Evolutionary conservation across 1,284 basidiomycete species (phyloP).

Genomic region (Rhodotorula sp.): DNA sequence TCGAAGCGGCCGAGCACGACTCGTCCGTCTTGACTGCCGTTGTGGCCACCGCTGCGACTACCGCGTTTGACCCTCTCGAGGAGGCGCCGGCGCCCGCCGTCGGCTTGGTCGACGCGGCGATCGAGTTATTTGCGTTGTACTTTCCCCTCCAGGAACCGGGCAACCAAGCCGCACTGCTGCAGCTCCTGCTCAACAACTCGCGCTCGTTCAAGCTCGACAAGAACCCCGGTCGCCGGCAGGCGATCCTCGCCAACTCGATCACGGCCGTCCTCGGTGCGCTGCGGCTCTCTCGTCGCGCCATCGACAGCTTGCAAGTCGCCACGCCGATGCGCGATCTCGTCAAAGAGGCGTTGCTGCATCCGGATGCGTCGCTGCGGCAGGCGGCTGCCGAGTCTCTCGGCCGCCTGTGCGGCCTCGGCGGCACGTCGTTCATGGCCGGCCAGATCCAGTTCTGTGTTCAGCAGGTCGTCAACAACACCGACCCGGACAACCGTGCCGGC

Average conservation of each 20-base stretch:
- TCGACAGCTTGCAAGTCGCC: slow-evolving; percentile 40
- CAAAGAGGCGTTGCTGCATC: slow-evolving; percentile 77
- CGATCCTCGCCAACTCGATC: slow-evolving; percentile 77
- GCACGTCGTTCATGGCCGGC: slow-evolving; percentile 77
- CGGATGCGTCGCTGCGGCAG: slow-evolving; percentile 72
- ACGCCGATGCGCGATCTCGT: slow-evolving; percentile 38
- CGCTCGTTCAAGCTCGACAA: slow-evolving; percentile 79
- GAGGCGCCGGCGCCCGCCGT: slow-evolving; percentile 74
- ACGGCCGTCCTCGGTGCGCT: slow-evolving; percentile 78
- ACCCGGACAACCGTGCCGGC: slow-evolving; percentile 88
- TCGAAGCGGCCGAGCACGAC: slow-evolving; percentile 85
- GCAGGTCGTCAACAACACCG: slow-evolving; percentile 93
- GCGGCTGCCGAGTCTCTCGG: slow-evolving; percentile 90
- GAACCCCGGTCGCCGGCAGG: slow-evolving; percentile 84
- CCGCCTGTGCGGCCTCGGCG: slow-evolving; percentile 77
- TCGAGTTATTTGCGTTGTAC: slow-evolving; percentile 75
- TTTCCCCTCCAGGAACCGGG: slow-evolving; percentile 75
- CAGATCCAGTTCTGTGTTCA: slow-evolving; percentile 92
- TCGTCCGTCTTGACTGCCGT: slow-evolving; percentile 49
- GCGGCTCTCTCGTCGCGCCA: slow-evolving; percentile 46
- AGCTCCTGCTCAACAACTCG: slow-evolving; percentile 59
- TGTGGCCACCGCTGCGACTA: not conserved
- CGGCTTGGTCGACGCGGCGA: slow-evolving; percentile 82
- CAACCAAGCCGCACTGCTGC: slow-evolving; percentile 65
- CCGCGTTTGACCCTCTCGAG: slow-evolving; percentile 14